These are phyloP conservation scores for Casuarina glauca DNA, from an alignment of 306 rosid genomes.

Conservation along the genomic window DNA sequence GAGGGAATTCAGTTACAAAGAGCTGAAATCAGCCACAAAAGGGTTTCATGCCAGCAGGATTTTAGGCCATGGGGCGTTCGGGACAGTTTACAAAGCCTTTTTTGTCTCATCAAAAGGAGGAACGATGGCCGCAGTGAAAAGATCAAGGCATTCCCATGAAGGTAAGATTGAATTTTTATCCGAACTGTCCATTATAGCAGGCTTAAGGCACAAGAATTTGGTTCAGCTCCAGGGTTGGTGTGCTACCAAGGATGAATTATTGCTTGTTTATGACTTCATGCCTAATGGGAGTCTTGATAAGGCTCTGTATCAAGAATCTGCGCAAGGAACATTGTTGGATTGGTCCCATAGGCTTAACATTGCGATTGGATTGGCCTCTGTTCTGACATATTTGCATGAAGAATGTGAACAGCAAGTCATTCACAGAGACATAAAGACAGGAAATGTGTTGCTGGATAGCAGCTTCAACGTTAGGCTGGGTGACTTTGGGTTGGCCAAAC, in stretches of 20 bases:
- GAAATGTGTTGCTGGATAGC: slow-evolving; percentile 60
- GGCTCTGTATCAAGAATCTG: slow-evolving; percentile 50
- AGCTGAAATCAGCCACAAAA: slow-evolving; percentile 58
- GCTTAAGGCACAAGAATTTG: slow-evolving; percentile 82
- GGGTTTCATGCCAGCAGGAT: slow-evolving; percentile 75
- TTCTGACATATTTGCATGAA: slow-evolving; percentile 63
- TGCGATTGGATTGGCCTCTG: slow-evolving; percentile 74
- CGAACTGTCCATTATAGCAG: slow-evolving; percentile 61
- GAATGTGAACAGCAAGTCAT: slow-evolving; percentile 82
- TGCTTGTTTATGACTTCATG: slow-evolving; percentile 83
- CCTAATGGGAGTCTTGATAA: slow-evolving; percentile 59
- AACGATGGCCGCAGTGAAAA: slow-evolving; percentile 57
- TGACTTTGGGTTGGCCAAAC: slow-evolving; percentile 84
- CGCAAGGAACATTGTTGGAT: slow-evolving; percentile 27
- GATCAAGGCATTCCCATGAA: slow-evolving; percentile 53
- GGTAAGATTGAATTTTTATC: slow-evolving; percentile 56
- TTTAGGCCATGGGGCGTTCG: slow-evolving; percentile 79
- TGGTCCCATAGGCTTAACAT: slow-evolving; percentile 66
- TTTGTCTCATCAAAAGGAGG: slow-evolving; percentile 33
- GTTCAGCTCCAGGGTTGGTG: slow-evolving; percentile 91
- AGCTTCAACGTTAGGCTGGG: slow-evolving; percentile 59
- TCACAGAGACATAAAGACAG: slow-evolving; percentile 78
- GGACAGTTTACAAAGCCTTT: slow-evolving; percentile 80
- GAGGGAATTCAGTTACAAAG: slow-evolving; percentile 64
- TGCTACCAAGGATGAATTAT: slow-evolving; percentile 66